These are phyloP conservation scores for Fusarium pininemorale DNA, from an alignment of 2,329 filamentous ascomycete genomes.

Conservation along the genomic window DNA sequence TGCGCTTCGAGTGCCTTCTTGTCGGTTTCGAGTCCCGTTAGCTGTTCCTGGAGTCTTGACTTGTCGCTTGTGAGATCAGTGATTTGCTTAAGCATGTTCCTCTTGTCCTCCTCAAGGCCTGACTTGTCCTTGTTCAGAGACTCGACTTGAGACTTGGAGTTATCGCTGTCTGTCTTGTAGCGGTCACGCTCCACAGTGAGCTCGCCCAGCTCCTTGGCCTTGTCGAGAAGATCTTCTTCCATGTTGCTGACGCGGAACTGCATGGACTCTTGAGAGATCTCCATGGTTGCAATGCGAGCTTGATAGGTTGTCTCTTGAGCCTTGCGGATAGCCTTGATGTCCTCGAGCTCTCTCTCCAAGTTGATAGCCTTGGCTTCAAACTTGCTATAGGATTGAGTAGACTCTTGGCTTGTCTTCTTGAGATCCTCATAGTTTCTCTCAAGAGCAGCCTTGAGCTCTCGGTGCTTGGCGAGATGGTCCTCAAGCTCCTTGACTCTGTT, in stretches of 20 bases:
- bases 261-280: slow-evolving; percentile 42
- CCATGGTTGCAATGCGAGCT: slow-evolving; percentile 39
- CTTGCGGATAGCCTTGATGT: slow-evolving; percentile 39
- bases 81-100: slow-evolving; percentile 27
- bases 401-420: slow-evolving; percentile 33
- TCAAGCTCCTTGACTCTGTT: slow-evolving; percentile 42
- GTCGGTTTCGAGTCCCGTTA: slow-evolving; percentile 34
- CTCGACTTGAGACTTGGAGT: slow-evolving; percentile 32
- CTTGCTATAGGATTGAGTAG: slow-evolving; percentile 13
- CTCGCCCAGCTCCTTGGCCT: slow-evolving; percentile 36
- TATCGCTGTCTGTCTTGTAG: slow-evolving; percentile 30
- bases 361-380: slow-evolving; percentile 42
- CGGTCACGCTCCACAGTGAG: slow-evolving; percentile 39
- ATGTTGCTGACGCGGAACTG: slow-evolving; percentile 39
- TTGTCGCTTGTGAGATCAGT: slow-evolving; percentile 29
- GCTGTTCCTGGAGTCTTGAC: slow-evolving; percentile 28
- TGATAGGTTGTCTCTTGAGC: slow-evolving; percentile 39
- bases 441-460: slow-evolving; percentile 39
- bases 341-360: slow-evolving; percentile 39
- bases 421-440: slow-evolving; percentile 42
- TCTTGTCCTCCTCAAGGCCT: slow-evolving; percentile 39
- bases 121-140: slow-evolving; percentile 32
- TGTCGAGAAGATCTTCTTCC: slow-evolving; percentile 37
- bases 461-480: slow-evolving; percentile 37
- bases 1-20: slow-evolving; percentile 36